Evolutionary conservation across 2,329 filamentous ascomycete species (phyloP).

Genomic region (Epichloe gansuensis): DNA sequence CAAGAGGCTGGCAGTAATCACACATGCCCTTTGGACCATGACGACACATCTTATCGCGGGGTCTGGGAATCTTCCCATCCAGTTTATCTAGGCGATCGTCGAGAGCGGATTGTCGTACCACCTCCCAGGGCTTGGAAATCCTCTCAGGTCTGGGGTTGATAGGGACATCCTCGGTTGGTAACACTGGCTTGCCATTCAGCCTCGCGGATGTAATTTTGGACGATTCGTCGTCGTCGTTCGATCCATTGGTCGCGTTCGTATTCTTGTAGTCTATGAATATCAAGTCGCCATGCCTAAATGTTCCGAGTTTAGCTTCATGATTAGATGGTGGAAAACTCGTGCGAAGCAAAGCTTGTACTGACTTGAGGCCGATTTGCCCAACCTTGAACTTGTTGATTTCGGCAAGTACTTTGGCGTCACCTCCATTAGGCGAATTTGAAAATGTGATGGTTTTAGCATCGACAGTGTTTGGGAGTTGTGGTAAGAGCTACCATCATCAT

Average conservation of each 20-base stretch:
- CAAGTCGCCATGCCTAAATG: slow-evolving; percentile 68
- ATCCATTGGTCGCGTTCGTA: slow-evolving; percentile 25
- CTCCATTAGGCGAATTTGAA: slow-evolving; percentile 46
- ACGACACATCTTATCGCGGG: slow-evolving; percentile 80
- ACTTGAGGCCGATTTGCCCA: slow-evolving; percentile 48
- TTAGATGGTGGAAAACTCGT: slow-evolving; percentile 10
- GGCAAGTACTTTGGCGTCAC: slow-evolving; percentile 43
- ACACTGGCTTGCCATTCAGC: slow-evolving; percentile 65
- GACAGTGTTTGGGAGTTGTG: slow-evolving; percentile 48
- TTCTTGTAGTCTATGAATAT: slow-evolving; percentile 75
- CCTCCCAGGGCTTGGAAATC: slow-evolving; percentile 55
- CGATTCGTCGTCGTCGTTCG: slow-evolving; percentile 25
- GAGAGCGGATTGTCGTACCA: slow-evolving; percentile 72
- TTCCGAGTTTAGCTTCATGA: not conserved
- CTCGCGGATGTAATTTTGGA: slow-evolving; percentile 42
- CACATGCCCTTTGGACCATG: slow-evolving; percentile 98
- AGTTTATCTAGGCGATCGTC: slow-evolving; percentile 78
- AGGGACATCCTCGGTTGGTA: slow-evolving; percentile 53
- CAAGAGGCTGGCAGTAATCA: slow-evolving; percentile 94
- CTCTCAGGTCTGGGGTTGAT: slow-evolving; percentile 56
- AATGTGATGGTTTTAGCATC: slow-evolving; percentile 46
- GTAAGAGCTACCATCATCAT: slow-evolving; percentile 33
- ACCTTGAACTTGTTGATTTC: slow-evolving; percentile 46
- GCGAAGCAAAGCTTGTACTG: slow-evolving; percentile 3
- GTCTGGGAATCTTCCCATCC: slow-evolving; percentile 77